These are phyloP conservation scores for Blastocystis sp. DNA, from an alignment of 352 stramenopile genomes.

Conservation along the genomic window DNA sequence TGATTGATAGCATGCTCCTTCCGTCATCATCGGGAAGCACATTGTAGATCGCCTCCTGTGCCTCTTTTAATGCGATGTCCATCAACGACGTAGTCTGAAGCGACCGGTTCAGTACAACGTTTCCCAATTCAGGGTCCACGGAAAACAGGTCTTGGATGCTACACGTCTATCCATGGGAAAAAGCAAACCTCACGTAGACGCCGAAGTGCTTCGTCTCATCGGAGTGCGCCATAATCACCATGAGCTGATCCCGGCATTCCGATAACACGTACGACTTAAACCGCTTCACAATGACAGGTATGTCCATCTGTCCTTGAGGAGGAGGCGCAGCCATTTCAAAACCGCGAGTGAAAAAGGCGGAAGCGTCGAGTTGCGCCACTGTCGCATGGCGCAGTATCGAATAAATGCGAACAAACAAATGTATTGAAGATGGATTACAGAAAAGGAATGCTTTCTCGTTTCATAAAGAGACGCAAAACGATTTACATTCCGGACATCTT, in stretches of 20 bases:
- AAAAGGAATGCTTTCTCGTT: background rate
- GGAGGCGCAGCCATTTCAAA: background rate
- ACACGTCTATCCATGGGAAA: background rate
- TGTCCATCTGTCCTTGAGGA: background rate
- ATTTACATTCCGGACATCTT: slow-evolving; percentile 14
- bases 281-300: slow-evolving; percentile 16
- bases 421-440: background rate
- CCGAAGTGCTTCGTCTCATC: slow-evolving; percentile 50
- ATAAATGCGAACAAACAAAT: slow-evolving; percentile 13
- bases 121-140: slow-evolving; percentile 16
- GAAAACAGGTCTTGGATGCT: slow-evolving; percentile 36
- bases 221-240: slow-evolving; percentile 6
- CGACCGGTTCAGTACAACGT: slow-evolving; percentile 33
- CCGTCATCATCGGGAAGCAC: slow-evolving; percentile 11
- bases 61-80: slow-evolving; percentile 9
- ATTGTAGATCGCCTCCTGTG: slow-evolving; percentile 18
- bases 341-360: background rate
- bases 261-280: slow-evolving; percentile 44
- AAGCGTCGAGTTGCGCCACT: background rate
- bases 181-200: slow-evolving; percentile 22
- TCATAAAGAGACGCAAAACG: background rate
- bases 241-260: slow-evolving; percentile 32
- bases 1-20: background rate
- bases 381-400: background rate
- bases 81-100: slow-evolving; percentile 32